Base-by-base conservation (phyloP, 495 filamentous ascomycete species). In the Lichenothelia convexa region DNA sequence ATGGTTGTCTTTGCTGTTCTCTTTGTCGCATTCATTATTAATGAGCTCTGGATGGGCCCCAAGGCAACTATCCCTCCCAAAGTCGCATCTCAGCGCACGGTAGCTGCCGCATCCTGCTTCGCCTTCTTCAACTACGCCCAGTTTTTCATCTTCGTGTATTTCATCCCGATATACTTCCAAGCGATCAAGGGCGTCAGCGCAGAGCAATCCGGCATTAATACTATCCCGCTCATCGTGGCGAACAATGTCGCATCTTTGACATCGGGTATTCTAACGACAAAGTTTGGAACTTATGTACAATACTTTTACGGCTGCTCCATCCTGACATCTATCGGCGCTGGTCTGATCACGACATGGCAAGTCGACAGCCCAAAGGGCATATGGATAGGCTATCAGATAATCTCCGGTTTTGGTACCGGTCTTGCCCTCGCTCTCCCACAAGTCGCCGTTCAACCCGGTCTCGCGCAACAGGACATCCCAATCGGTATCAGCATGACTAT, bases 371-470 rank as follows among this genome's bases (percentile, higher is more conserved):
- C 50, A 45, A 2, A 45, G 51, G 18, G 19, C 23, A n/a, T 44
- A 3, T 58, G 57, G 51, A 47, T 61, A 24, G 54, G 46, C 2
- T 63, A 57, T 44, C 50, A 57, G 21, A 41, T 58, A 9, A 13
- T 64, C 4, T 52, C 44, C 18, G 63, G 63, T 2, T 34, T 61
- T 11, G 64, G 57, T 0, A 34, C 53, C 9, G 61, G 58, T 1
- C 44, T 54, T 15, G 54, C 56, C 2, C 50, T 62, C 51, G 21
- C 27, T 27, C 13, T 15, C 17, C 4, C 35, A 21, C 5, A 11
- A n/a, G n/a, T 83, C 35, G 73, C 77, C 3, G 70, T 65, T 1
- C 75, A 83, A 50, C 75, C 76, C 0, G 75, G 75, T 0, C 63
- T 85, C 4, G 53, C 57, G 11, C 47, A 62, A 16, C 51, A 55